phyloP scores from a whole-genome alignment of 805 yeast species.

The Starmera caribaea region DNA sequence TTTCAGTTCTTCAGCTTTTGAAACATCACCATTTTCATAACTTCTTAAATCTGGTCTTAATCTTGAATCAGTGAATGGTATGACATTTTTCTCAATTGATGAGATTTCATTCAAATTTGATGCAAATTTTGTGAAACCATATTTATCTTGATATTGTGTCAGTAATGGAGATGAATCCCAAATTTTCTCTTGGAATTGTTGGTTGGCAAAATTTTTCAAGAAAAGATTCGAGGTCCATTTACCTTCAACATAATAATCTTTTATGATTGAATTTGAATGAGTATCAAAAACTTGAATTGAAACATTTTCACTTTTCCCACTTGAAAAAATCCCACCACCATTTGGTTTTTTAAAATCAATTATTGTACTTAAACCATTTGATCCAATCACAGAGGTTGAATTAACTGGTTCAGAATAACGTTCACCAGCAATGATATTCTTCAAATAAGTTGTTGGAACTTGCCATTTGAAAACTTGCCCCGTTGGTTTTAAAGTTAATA shows the following conservation, averaged over 20 bases:
- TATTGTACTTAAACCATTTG: conserved; percentile 59
- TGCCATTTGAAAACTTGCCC: conserved; percentile 71
- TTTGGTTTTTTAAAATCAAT: conserved; percentile 51
- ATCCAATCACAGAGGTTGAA: conserved; percentile 52
- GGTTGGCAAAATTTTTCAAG: conserved; percentile 21
- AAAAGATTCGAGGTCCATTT: conserved; percentile 73
- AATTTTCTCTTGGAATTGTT: conserved; percentile 27
- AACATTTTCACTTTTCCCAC: conserved; percentile 69
- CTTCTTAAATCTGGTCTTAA: conserved; percentile 74
- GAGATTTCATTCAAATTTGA: conserved; percentile 78
- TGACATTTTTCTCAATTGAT: conserved; percentile 44
- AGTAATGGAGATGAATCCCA: conserved; percentile 72
- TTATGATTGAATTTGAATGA: conserved; percentile 8
- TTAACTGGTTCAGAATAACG: conserved; percentile 84
- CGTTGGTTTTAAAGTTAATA: conserved; percentile 42
- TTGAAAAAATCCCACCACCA: conserved; percentile 76
- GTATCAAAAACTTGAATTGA: conserved; percentile 23
- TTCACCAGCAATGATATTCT: conserved; percentile 91
- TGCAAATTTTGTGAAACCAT: conserved; percentile 80
- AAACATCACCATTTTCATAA: conserved; percentile 63
- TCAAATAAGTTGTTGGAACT: conserved; percentile 73
- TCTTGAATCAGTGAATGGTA: conserved; percentile 88
- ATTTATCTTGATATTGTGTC: conserved; percentile 48
- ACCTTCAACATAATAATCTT: conserved; percentile 34
- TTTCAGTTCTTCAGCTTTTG: conserved; percentile 64